Base-by-base conservation (phyloP, 2,329 filamentous ascomycete genomes). In the Fusarium redolens region DNA sequence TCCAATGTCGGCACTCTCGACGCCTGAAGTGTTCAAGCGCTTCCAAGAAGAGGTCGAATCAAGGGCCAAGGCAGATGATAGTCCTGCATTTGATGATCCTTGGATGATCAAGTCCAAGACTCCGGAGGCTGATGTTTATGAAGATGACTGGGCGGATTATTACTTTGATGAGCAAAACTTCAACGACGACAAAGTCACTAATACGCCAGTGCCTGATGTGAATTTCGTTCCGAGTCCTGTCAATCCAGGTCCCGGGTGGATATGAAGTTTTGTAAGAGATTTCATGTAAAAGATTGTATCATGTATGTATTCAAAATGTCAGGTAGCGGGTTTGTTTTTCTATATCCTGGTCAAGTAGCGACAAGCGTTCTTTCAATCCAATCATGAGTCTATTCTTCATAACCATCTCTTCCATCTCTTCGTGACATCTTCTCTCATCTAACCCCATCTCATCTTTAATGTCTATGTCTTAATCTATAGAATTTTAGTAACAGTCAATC, bases 401-500 rank as follows among this genome's bases (percentile, higher is more conserved):
- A 54, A 66, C 30, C 40, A 52, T 63, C 64, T 69, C 25, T 65
- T 72, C 69, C 65, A 41, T 77, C 56, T 69, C 68, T 57, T 72
- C 73, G 64, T 76, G 54, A 68, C 51, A 52, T 67, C 51, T 43
- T 44, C 22, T 41, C n/a, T 28, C 35, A 10, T 75, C 43, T 69
- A 37, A 33, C 72, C 72, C 73, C 74, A 61, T 51, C 43, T 40
- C 54, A 60, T 57, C 38, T 51, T 60, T 65, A 50, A 40, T 37
- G 11, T 59, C 59, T 52, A 66, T 47, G n/a, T 25, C 65, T 44
- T 63, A 33, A 3, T 77, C 75, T 81, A 87, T 59, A 85, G 72
- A 60, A 89, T 85, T 75, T 84, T 88, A 20, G 81, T 85, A 10
- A 93, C 86, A 7, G 78, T 82, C 64, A 93, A 75, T 30, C 85